These are phyloP conservation scores for Exserohilum turcica DNA, from an alignment of 2,329 filamentous ascomycete genomes.

Conservation along the genomic window DNA sequence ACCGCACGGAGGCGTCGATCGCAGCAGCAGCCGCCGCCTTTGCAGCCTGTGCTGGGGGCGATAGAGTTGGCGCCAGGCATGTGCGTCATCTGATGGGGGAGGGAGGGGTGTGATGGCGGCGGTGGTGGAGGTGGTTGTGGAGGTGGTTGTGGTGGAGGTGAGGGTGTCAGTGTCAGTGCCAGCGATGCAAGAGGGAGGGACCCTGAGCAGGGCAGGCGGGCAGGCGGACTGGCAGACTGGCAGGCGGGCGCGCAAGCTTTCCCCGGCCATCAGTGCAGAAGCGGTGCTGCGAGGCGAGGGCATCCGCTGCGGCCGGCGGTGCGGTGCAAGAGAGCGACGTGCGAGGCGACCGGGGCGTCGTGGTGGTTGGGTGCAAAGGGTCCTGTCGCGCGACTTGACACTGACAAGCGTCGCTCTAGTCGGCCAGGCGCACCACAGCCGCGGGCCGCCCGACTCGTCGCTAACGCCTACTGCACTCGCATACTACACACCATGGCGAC, in stretches of 20 bases:
- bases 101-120: too few relatives aligned
- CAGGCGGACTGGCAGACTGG: too few relatives aligned
- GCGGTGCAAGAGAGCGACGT: constrained; percentile 19
- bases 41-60: constrained; percentile 10
- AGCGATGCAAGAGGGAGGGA: constrained; percentile 5
- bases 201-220: constrained; percentile 14
- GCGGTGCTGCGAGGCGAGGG: constrained; percentile 16
- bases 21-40: constrained; percentile 28
- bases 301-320: constrained; percentile 23
- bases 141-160: too few relatives aligned
- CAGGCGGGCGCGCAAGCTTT: constrained; percentile 13
- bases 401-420: constrained; percentile 32
- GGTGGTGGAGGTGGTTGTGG: constrained; percentile 9
- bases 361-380: constrained; percentile 30
- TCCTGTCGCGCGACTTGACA: constrained; percentile 40
- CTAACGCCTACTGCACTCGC: too few relatives aligned
- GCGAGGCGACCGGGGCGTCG: constrained; percentile 18
- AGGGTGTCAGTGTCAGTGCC: too few relatives aligned
- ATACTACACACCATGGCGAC: too few relatives aligned
- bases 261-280: constrained; percentile 17
- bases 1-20: constrained; percentile 42
- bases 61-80: constrained; percentile 17
- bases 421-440: constrained; percentile 25
- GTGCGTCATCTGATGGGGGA: constrained; percentile 9
- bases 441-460: constrained; percentile 24